A percentile compares a stretch with the other conserved stretches of the same genome.
Evolutionary conservation across 2,329 filamentous ascomycete species (phyloP).

Genomic region (Arachnomyces sp.): DNA sequence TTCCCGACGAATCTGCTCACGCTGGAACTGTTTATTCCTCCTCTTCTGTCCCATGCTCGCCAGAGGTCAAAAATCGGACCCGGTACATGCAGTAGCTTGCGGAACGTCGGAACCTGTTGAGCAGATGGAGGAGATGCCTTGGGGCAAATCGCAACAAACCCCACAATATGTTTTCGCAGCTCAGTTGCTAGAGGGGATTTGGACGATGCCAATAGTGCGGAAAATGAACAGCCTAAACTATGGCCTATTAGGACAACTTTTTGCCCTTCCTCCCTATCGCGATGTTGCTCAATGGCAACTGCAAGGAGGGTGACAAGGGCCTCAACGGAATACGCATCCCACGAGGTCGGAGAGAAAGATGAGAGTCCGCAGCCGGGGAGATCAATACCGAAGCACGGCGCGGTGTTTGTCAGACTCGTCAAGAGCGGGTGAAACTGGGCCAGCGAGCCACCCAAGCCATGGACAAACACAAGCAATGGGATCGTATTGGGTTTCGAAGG

Average conservation of each 20-base stretch:
- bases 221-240: slow-evolving; percentile 79
- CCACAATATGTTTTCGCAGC: slow-evolving; percentile 60
- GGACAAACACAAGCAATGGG: slow-evolving; percentile 82
- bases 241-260: slow-evolving; percentile 76
- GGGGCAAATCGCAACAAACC: slow-evolving; percentile 76
- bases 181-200: slow-evolving; percentile 46
- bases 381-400: slow-evolving; percentile 80
- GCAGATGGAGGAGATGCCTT: slow-evolving; percentile 56
- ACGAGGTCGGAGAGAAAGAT: slow-evolving; percentile 59
- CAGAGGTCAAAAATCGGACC: slow-evolving; percentile 62
- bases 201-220: slow-evolving; percentile 61
- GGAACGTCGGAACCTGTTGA: slow-evolving; percentile 44
- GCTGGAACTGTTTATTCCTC: slow-evolving; percentile 69
- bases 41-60: slow-evolving; percentile 69
- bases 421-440: slow-evolving; percentile 80
- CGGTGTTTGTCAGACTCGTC: slow-evolving; percentile 71
- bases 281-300: slow-evolving; percentile 64
- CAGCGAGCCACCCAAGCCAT: slow-evolving; percentile 86
- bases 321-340: slow-evolving; percentile 72
- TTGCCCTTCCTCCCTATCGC: slow-evolving; percentile 58
- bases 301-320: slow-evolving; percentile 69
- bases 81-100: slow-evolving; percentile 61
- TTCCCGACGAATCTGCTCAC: slow-evolving; percentile 62
- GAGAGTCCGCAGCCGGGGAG: slow-evolving; percentile 85
- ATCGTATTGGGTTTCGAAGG: slow-evolving; percentile 64